Evolutionary conservation across 257 asterid genomes (phyloP), one percentile per base, ranked within the genome.

Genomic region (Solanum rostratum): DNA sequence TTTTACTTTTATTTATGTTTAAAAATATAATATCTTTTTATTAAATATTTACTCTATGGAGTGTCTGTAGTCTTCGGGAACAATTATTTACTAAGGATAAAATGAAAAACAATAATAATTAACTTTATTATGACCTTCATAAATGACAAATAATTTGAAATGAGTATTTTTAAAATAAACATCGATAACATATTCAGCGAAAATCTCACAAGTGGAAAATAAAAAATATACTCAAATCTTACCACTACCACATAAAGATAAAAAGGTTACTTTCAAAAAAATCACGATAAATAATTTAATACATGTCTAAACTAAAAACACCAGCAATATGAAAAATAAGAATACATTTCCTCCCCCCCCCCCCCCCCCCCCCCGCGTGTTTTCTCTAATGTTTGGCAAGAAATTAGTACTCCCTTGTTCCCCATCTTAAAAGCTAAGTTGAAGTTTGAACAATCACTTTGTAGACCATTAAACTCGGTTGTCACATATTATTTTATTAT

Each of bases 361-460:
- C n/a, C n/a, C n/a, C n/a, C n/a, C n/a, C n/a, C n/a, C n/a, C n/a
- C n/a, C n/a, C n/a, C n/a, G n/a, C n/a, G 18, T 76, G 45, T 50
- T 49, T 29, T 49, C 19, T 76, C 5, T 76, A 15, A 39, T 49
- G 82, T 27, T 49, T 27, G 45, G 82, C 27, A 6, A 49, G 45
- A 76, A 76, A 76, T 27, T 27, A 49, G 27, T 76, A 46, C 62
- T 46, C 54, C 39, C 15, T 24, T 76, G 62, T 16, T 76, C 27
- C 27, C 50, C 62, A 49, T 76, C 15, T 74, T 74, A 46, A 46
- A 46, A 16, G 24, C 82, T 49, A 16, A 27, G 16, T 33, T 76
- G 27, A 39, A 19, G 79, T 37, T 69, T 69, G 79, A 27, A 76
- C 62, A 50, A 18, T 49, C 82, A 76, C 82, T 76, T 50, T 54